Evolutionary conservation across 2,329 filamentous ascomycete genomes (phyloP).

Genomic region (Epichloe hybrida): DNA sequence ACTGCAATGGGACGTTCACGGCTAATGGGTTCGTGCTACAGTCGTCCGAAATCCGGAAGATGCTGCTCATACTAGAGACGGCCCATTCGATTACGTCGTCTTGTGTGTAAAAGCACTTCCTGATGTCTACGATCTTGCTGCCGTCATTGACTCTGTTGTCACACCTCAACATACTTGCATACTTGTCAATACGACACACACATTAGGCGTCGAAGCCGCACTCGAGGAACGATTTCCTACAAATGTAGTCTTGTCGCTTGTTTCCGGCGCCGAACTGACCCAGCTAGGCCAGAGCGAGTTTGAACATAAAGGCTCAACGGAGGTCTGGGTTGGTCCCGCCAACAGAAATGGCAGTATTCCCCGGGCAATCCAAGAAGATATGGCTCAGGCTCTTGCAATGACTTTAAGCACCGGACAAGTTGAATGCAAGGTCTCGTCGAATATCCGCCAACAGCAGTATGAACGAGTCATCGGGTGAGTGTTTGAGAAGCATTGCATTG

Average conservation of each 20-base stretch:
- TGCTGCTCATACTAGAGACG: slow-evolving; percentile 60
- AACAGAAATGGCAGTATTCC: slow-evolving; percentile 76
- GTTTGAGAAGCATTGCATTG: background rate
- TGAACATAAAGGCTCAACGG: slow-evolving; percentile 81
- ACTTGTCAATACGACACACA: slow-evolving; percentile 90
- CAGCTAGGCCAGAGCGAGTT: slow-evolving; percentile 91
- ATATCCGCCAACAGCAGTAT: slow-evolving; percentile 94
- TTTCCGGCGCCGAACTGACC: slow-evolving; percentile 78
- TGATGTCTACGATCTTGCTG: slow-evolving; percentile 91
- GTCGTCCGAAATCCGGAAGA: slow-evolving; percentile 92
- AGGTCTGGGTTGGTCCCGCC: slow-evolving; percentile 87
- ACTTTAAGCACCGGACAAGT: slow-evolving; percentile 86
- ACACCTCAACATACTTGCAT: slow-evolving; percentile 97
- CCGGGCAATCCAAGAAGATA: slow-evolving; percentile 76
- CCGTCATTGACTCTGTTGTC: slow-evolving; percentile 93
- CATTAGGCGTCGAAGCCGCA: slow-evolving; percentile 81
- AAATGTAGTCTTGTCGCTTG: slow-evolving; percentile 89
- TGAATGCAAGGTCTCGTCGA: slow-evolving; percentile 83
- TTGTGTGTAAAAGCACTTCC: slow-evolving; percentile 95
- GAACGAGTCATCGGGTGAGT: slow-evolving; percentile 94
- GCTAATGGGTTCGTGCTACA: slow-evolving; percentile 22
- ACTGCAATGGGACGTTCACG: background rate
- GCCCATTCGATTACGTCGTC: slow-evolving; percentile 91
- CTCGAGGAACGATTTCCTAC: slow-evolving; percentile 91
- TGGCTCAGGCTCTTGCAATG: slow-evolving; percentile 92